Conservation (phyloP, 306 rosid genomes). For the Fagus sylvatica region DNA sequence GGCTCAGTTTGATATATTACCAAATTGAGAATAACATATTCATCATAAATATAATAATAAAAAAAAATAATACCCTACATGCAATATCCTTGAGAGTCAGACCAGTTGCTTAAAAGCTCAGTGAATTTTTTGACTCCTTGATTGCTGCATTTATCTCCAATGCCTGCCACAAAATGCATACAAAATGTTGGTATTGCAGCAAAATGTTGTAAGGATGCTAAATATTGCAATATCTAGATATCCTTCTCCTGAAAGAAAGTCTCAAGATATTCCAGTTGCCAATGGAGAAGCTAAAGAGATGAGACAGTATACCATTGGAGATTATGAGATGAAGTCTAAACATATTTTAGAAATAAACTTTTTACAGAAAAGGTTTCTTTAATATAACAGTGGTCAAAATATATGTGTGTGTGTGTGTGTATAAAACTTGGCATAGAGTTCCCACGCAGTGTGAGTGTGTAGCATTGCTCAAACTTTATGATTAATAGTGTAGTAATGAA, state of each 20-base stretch:
- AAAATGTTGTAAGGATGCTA: slow-evolving; percentile 3
- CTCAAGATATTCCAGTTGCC: background rate
- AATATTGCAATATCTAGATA: slow-evolving; percentile 1
- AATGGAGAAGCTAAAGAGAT: background rate
- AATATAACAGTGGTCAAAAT: background rate
- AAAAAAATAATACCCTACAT: slow-evolving; percentile 41
- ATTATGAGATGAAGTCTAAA: background rate
- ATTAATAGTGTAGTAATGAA: background rate
- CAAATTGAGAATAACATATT: slow-evolving; percentile 11
- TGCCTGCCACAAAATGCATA: slow-evolving; percentile 43
- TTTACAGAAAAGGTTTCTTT: background rate
- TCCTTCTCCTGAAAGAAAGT: background rate
- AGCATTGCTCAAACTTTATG: background rate
- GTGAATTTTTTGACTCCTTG: slow-evolving; percentile 37
- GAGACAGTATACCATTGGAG: too few species aligned
- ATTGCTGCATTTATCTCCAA: slow-evolving; percentile 55
- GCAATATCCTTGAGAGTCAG: slow-evolving; percentile 72
- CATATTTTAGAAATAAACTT: background rate
- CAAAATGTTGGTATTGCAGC: slow-evolving; percentile 11
- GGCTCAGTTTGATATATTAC: background rate
- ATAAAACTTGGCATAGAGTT: too few species aligned
- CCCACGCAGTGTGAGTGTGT: background rate
- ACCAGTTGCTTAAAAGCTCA: slow-evolving; percentile 52
- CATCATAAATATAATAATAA: too few species aligned
- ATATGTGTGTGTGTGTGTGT: too few species aligned